These are phyloP conservation scores for Vigna angularis DNA, from an alignment of 306 rosid species.

Conservation along the genomic window DNA sequence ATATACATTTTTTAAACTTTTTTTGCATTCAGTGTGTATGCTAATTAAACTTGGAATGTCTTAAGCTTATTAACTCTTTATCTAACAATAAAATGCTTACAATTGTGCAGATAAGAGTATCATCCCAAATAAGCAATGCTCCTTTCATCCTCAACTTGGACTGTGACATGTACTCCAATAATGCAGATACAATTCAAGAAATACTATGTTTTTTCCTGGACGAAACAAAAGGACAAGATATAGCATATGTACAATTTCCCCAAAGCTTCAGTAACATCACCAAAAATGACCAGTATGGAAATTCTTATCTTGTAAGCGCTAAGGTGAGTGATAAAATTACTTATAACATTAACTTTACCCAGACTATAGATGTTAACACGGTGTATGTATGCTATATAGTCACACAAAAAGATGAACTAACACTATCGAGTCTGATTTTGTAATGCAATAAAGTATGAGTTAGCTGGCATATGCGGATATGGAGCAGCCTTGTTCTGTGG, in stretches of 20 bases:
- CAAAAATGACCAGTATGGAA: constrained; percentile 57
- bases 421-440: neutral
- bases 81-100: too few relatives aligned
- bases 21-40: too few relatives aligned
- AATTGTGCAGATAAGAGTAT: constrained; percentile 64
- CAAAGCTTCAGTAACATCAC: constrained; percentile 56
- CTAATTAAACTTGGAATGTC: too few relatives aligned
- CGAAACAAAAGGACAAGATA: constrained; percentile 56
- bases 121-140: constrained; percentile 71
- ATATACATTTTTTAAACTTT: too few relatives aligned
- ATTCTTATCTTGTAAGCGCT: neutral
- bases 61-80: too few relatives aligned
- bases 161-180: constrained; percentile 74
- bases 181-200: constrained; percentile 56
- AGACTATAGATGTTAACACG: neutral
- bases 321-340: constrained; percentile 39
- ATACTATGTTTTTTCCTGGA: constrained; percentile 71
- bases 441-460: constrained; percentile 53
- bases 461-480: constrained; percentile 58
- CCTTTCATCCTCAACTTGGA: constrained; percentile 74
- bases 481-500: constrained; percentile 71
- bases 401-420: neutral
- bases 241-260: constrained; percentile 68
- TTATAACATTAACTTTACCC: neutral
- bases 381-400: too few relatives aligned